Conservation (phyloP, 345 rosid genomes). For the Euphorbia peplus region DNA sequence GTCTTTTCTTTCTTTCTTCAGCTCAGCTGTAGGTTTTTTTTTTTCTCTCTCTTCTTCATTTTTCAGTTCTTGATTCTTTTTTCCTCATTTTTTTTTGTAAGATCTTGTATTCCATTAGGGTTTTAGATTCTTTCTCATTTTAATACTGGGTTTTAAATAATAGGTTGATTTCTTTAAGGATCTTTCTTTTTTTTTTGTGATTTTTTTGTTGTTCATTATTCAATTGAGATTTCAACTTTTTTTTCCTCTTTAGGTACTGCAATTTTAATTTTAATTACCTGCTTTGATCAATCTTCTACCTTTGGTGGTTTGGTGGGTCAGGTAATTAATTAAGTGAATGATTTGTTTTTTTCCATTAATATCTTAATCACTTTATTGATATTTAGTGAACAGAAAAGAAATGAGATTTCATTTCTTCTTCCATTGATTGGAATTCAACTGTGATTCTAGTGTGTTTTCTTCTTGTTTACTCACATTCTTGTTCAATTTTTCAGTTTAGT, state of each 20-base stretch:
- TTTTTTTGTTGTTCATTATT: too few species aligned
- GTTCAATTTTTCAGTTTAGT: neutral
- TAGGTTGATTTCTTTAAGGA: too few species aligned
- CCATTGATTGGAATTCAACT: too few species aligned
- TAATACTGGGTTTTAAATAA: neutral
- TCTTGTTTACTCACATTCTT: too few species aligned
- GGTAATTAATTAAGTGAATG: neutral
- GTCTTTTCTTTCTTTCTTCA: neutral
- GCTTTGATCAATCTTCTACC: neutral
- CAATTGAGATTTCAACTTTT: too few species aligned
- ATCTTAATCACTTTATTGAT: too few species aligned
- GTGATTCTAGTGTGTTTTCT: too few species aligned
- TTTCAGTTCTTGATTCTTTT: neutral
- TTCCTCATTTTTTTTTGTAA: neutral
- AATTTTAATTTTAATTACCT: neutral
- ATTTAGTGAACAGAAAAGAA: too few species aligned
- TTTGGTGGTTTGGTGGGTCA: neutral
- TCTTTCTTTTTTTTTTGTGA: neutral
- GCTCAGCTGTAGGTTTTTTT: neutral
- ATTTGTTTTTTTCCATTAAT: too few species aligned
- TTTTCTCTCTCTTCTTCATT: neutral
- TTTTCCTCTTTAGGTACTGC: too few species aligned
- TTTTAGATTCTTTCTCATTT: constrained; percentile 5
- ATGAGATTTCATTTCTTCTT: too few species aligned
- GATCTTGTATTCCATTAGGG: neutral